phyloP scores from a whole-genome alignment of 2,329 filamentous ascomycete species.

The Pestalotiopsis sp. region DNA sequence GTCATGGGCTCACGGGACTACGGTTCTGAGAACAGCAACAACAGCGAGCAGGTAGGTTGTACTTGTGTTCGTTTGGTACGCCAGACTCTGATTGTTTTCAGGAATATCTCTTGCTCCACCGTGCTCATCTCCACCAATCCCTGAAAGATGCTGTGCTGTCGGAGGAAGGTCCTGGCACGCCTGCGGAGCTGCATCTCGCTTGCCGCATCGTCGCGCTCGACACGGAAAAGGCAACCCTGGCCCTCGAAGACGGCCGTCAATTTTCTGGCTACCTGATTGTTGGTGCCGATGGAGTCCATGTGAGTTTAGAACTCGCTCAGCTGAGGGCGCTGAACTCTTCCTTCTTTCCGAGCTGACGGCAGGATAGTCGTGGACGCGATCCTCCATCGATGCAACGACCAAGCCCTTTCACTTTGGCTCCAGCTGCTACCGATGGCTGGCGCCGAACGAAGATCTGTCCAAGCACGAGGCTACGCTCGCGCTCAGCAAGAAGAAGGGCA shows the following conservation, averaged over 20 bases:
- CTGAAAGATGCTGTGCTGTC: conserved; percentile 48
- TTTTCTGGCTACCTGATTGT: conserved; percentile 25
- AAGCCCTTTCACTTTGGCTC: conserved; percentile 50
- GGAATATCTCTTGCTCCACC: conserved; percentile 57
- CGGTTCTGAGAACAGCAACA: conserved; percentile 11
- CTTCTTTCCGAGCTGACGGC: no score
- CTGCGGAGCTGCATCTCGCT: conserved; percentile 35
- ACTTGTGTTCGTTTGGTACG: conserved; percentile 31
- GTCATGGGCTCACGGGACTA: conserved; percentile 22
- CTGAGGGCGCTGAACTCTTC: neutral
- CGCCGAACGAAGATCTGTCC: conserved; percentile 36
- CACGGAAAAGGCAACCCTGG: conserved; percentile 18
- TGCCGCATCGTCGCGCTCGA: conserved; percentile 24
- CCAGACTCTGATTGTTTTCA: conserved; percentile 31
- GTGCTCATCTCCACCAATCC: conserved; percentile 52
- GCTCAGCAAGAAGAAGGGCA: conserved; percentile 29
- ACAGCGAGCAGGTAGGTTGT: conserved; percentile 23
- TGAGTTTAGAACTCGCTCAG: conserved; percentile 1
- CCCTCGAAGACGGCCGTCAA: conserved; percentile 19
- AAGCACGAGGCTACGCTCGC: conserved; percentile 36
- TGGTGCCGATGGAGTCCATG: conserved; percentile 27
- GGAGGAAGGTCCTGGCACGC: conserved; percentile 36
- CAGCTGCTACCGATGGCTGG: conserved; percentile 59
- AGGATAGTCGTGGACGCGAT: conserved; percentile 31
- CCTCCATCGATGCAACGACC: conserved; percentile 42